These are phyloP conservation scores for Grammothele lineata DNA, from an alignment of 768 basidiomycete genomes.

Conservation along the genomic window DNA sequence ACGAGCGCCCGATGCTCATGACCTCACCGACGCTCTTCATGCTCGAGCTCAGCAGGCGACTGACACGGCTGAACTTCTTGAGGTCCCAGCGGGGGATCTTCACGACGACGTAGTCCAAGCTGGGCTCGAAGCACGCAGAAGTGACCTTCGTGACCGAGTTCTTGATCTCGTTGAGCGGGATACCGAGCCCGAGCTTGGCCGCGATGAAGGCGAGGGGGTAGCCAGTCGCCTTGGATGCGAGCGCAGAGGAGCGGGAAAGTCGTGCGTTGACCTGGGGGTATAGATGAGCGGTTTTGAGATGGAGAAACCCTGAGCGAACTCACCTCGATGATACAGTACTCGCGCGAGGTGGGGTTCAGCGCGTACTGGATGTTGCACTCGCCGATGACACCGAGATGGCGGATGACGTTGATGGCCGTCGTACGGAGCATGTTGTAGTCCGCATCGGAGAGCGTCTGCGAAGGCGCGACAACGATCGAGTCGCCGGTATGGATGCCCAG, in stretches of 20 bases:
- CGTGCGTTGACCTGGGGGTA: constrained; percentile 99
- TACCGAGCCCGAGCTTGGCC: constrained; percentile 94
- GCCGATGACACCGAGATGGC: constrained; percentile 96
- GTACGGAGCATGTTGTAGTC: constrained; percentile 99
- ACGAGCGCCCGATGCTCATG: constrained; percentile 97
- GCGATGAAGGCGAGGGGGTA: constrained; percentile 98
- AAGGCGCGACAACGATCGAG: constrained; percentile 96
- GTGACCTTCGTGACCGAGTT: constrained; percentile 97
- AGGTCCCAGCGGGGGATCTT: constrained; percentile 99
- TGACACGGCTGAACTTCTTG: constrained; percentile 96
- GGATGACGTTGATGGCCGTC: constrained; percentile 96
- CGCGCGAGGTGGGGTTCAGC: constrained; percentile 88
- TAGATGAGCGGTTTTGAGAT: too few species aligned
- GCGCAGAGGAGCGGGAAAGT: constrained; percentile 93
- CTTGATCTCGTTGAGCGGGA: constrained; percentile 96
- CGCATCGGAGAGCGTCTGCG: constrained; percentile 97
- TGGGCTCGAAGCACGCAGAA: constrained; percentile 96
- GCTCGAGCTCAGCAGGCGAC: constrained; percentile 83
- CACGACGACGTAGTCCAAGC: constrained; percentile 94
- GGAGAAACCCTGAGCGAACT: constrained; percentile 5
- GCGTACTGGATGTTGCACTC: constrained; percentile 99
- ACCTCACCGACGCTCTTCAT: constrained; percentile 99
- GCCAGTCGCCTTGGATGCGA: constrained; percentile 97
- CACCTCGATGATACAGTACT: constrained; percentile 98
- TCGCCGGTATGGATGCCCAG: constrained; percentile 98